These are phyloP conservation scores for Cladosporium sphaerospermum DNA, from an alignment of 2,329 filamentous ascomycete genomes.

Conservation along the genomic window DNA sequence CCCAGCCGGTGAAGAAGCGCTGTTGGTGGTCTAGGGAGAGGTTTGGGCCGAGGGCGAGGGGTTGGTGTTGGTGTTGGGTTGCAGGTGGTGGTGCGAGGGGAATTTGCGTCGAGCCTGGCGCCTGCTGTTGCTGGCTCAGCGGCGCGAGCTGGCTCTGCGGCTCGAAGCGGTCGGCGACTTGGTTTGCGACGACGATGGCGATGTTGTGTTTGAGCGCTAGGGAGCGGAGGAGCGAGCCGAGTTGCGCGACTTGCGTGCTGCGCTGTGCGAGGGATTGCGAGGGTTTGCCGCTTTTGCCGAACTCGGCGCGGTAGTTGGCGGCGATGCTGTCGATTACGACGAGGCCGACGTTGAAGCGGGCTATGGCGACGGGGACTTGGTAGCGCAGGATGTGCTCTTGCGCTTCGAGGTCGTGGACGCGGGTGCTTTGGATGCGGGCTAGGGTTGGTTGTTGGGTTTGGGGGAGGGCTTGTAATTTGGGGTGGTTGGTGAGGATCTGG, in stretches of 20 bases:
- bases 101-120: slow-evolving; percentile 13
- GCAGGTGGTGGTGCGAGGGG: slow-evolving; percentile 2
- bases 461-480: slow-evolving; percentile 47
- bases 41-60: slow-evolving; percentile 44
- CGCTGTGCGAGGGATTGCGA: slow-evolving; percentile 64
- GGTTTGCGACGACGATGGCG: slow-evolving; percentile 87
- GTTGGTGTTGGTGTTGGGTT: slow-evolving; percentile 15
- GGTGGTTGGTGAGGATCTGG: slow-evolving; percentile 68
- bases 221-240: slow-evolving; percentile 69
- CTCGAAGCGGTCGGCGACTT: slow-evolving; percentile 82
- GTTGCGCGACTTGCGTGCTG: slow-evolving; percentile 66
- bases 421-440: slow-evolving; percentile 70
- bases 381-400: slow-evolving; percentile 93
- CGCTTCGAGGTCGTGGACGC: slow-evolving; percentile 81
- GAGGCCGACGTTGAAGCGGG: slow-evolving; percentile 69
- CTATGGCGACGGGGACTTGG: slow-evolving; percentile 80
- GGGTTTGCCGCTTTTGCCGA: slow-evolving; percentile 45
- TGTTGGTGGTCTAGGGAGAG: slow-evolving; percentile 83
- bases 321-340: slow-evolving; percentile 87
- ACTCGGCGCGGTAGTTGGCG: slow-evolving; percentile 91
- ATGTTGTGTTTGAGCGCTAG: slow-evolving; percentile 69
- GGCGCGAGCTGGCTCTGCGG: slow-evolving; percentile 18
- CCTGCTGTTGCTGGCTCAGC: slow-evolving; percentile 14
- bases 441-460: slow-evolving; percentile 54
- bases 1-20: slow-evolving; percentile 93